These are phyloP conservation scores for Colletotrichum eleusines DNA, from an alignment of 2,329 filamentous ascomycete species.

Conservation along the genomic window DNA sequence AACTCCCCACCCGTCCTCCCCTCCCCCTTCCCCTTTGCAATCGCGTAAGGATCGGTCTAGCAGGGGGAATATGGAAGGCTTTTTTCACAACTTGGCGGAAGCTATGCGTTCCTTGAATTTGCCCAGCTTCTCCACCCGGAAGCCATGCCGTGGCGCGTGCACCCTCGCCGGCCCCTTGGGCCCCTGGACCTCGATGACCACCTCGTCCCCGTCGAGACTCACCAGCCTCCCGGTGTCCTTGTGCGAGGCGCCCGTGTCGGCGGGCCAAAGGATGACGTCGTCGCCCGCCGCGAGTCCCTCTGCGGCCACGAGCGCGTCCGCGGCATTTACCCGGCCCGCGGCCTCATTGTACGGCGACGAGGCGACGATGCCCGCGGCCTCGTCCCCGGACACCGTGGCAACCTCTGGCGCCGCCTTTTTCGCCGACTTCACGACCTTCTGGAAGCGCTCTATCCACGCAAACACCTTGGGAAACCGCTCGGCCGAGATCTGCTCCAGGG, in stretches of 20 bases:
- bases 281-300: constrained; percentile 65
- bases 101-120: constrained; percentile 24
- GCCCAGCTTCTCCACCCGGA: constrained; percentile 57
- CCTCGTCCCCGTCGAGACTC: constrained; percentile 63
- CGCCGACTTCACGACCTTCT: constrained; percentile 58
- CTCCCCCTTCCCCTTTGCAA: no score
- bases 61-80: not conserved
- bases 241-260: constrained; percentile 70
- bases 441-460: constrained; percentile 74
- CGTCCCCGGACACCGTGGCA: constrained; percentile 62
- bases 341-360: constrained; percentile 59
- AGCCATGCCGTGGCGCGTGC: constrained; percentile 72
- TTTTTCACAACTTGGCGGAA: constrained; percentile 24
- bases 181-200: constrained; percentile 67
- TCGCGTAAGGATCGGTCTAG: not conserved
- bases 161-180: constrained; percentile 61
- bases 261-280: constrained; percentile 69
- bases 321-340: constrained; percentile 57
- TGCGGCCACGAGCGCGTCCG: constrained; percentile 60
- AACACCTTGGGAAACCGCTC: constrained; percentile 69
- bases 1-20: not conserved
- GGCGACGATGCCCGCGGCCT: constrained; percentile 58
- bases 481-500: constrained; percentile 63
- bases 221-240: constrained; percentile 69
- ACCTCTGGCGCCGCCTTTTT: constrained; percentile 52